Evolutionary conservation across 1,139 yeast genomes (phyloP).

Genomic region (Pichia sp.): DNA sequence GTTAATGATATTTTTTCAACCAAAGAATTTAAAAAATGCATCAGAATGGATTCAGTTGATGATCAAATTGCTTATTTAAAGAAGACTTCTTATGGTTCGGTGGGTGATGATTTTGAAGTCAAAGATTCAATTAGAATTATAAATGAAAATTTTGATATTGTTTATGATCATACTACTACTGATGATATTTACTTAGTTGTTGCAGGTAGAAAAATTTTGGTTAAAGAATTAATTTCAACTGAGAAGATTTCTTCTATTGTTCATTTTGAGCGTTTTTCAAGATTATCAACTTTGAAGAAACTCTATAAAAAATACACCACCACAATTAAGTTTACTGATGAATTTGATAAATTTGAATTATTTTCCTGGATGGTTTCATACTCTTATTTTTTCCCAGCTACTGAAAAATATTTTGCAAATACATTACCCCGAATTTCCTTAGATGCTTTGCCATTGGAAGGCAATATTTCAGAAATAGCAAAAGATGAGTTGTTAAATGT

Average conservation of each 20-base stretch:
- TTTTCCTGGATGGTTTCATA: constrained; percentile 39
- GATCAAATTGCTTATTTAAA: constrained; percentile 2
- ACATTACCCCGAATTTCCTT: constrained; percentile 33
- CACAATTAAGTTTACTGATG: constrained; percentile 20
- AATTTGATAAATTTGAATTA: constrained; percentile 45
- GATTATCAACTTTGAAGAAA: constrained; percentile 22
- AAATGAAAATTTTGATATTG: constrained; percentile 9
- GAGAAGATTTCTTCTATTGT: constrained; percentile 21
- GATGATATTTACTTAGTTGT: constrained; percentile 16
- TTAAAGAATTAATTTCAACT: constrained; percentile 5
- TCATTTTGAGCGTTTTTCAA: constrained; percentile 23
- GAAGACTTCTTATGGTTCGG: neutral
- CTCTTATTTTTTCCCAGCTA: constrained; percentile 40
- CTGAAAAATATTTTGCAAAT: constrained; percentile 24
- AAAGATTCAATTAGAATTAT: constrained; percentile 3
- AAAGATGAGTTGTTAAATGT: constrained; percentile 37
- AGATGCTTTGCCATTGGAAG: constrained; percentile 2
- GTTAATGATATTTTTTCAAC: constrained; percentile 26
- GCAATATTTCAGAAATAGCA: constrained; percentile 2
- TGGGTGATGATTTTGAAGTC: constrained; percentile 7
- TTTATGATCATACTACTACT: constrained; percentile 4
- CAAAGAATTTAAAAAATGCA: constrained; percentile 9
- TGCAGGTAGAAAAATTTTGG: constrained; percentile 25
- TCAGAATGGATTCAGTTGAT: constrained; percentile 1
- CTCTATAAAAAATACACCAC: constrained; percentile 10